Conservation (phyloP, 805 yeast species). For the Nakazawaea peltata region DNA sequence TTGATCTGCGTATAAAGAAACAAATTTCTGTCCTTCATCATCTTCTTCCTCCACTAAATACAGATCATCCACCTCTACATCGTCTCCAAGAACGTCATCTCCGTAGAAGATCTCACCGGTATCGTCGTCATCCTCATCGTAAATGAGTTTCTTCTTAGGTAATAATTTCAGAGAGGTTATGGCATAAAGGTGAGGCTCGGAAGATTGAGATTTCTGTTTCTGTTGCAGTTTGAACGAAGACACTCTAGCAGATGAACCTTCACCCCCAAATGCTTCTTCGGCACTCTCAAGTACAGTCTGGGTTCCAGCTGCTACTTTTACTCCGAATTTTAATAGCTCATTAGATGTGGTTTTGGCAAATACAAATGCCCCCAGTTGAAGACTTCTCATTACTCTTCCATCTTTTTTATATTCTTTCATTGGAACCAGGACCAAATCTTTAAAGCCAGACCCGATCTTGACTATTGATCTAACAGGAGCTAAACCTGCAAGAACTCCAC, state of each 20-base stretch:
- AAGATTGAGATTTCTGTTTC: neutral
- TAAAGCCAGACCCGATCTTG: slow-evolving; percentile 71
- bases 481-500: slow-evolving; percentile 76
- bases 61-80: slow-evolving; percentile 15
- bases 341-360: slow-evolving; percentile 75
- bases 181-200: slow-evolving; percentile 1
- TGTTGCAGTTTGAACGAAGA: slow-evolving; percentile 9
- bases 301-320: slow-evolving; percentile 80
- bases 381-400: slow-evolving; percentile 57
- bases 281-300: slow-evolving; percentile 74
- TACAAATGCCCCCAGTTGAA: slow-evolving; percentile 66
- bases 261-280: slow-evolving; percentile 73
- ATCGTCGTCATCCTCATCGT: neutral
- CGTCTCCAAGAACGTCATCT: slow-evolving; percentile 20
- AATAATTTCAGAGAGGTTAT: slow-evolving; percentile 4
- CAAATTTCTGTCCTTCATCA: slow-evolving; percentile 28
- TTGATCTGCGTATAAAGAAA: slow-evolving; percentile 79
- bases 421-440: slow-evolving; percentile 67
- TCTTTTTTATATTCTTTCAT: slow-evolving; percentile 67
- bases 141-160: neutral
- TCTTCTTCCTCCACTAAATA: neutral
- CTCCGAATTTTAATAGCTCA: slow-evolving; percentile 76
- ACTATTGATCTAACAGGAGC: slow-evolving; percentile 75
- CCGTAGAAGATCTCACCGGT: slow-evolving; percentile 1
- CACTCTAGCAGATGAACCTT: slow-evolving; percentile 45